Evolutionary conservation across 805 yeast species (phyloP).

Genomic region (Sugiyamaella qingdaonensis): DNA sequence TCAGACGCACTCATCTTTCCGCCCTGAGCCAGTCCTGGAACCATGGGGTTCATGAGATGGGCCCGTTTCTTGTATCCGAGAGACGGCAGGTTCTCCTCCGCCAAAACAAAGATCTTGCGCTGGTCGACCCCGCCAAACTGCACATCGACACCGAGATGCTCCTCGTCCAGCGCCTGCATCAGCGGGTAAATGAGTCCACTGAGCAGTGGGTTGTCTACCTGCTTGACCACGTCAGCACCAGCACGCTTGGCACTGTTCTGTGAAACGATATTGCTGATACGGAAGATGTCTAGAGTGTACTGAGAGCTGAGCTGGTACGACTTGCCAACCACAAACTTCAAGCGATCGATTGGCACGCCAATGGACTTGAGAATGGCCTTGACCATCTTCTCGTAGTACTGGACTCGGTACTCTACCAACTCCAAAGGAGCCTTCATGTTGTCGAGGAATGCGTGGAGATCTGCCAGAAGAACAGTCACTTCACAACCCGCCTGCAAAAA

Average conservation of each 20-base stretch:
- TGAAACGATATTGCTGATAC: conserved; percentile 75
- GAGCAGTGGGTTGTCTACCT: conserved; percentile 88
- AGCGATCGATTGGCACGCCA: conserved; percentile 86
- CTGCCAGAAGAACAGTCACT: conserved; percentile 87
- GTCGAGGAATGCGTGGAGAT: conserved; percentile 92
- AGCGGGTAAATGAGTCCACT: conserved; percentile 94
- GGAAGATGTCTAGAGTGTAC: conserved; percentile 87
- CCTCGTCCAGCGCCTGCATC: conserved; percentile 98
- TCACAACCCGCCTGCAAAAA: conserved; percentile 95
- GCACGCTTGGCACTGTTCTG: conserved; percentile 98
- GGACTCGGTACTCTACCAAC: conserved; percentile 81
- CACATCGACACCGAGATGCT: conserved; percentile 79
- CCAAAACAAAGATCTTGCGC: conserved; percentile 93
- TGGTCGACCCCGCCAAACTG: conserved; percentile 99
- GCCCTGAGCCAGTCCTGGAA: conserved; percentile 94
- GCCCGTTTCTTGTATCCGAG: conserved; percentile 96
- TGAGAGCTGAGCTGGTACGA: conserved; percentile 77
- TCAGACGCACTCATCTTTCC: conserved; percentile 98
- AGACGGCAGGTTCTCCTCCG: conserved; percentile 85
- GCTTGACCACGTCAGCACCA: conserved; percentile 99
- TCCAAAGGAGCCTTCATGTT: conserved; percentile 98
- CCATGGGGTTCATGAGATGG: conserved; percentile 98
- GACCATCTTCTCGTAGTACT: conserved; percentile 78
- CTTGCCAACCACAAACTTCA: conserved; percentile 81
- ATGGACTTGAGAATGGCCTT: conserved; percentile 82